Conservation (phyloP, 2,329 filamentous ascomycete genomes). For the Clathrospora elynae region DNA sequence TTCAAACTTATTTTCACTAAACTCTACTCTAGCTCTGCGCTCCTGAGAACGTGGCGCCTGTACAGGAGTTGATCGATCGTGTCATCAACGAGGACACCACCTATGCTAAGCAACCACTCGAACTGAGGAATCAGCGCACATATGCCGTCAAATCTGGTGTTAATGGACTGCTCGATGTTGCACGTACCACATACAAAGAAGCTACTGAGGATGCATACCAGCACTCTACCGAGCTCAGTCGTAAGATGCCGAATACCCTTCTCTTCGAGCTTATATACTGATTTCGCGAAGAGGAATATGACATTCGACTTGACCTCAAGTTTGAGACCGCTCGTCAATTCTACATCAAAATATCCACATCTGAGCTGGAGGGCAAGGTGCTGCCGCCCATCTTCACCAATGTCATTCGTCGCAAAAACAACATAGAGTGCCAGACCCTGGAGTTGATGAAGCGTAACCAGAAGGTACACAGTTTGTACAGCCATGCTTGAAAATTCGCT, state of each 20-base stretch:
- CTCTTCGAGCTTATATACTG: slow-evolving; percentile 3
- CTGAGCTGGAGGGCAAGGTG: slow-evolving; percentile 64
- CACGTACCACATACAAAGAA: slow-evolving; percentile 87
- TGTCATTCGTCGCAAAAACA: slow-evolving; percentile 70
- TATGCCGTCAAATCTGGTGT: slow-evolving; percentile 89
- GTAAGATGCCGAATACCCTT: slow-evolving; percentile 51
- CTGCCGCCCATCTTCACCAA: slow-evolving; percentile 80
- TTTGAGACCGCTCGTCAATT: slow-evolving; percentile 81
- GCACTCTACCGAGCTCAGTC: slow-evolving; percentile 69
- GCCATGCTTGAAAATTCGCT: neutral
- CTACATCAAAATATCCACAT: slow-evolving; percentile 69
- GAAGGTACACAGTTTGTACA: slow-evolving; percentile 34
- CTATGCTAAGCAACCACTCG: slow-evolving; percentile 78
- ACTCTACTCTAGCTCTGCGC: slow-evolving; percentile 61
- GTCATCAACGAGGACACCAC: slow-evolving; percentile 81
- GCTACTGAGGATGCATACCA: slow-evolving; percentile 77
- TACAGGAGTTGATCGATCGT: slow-evolving; percentile 68
- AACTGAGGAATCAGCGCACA: slow-evolving; percentile 84
- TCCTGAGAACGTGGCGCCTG: slow-evolving; percentile 63
- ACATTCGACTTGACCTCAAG: slow-evolving; percentile 68
- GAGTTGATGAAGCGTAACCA: slow-evolving; percentile 77
- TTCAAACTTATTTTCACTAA: neutral
- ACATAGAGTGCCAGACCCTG: slow-evolving; percentile 85
- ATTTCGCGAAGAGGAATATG: slow-evolving; percentile 51
- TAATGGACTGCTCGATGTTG: slow-evolving; percentile 85